A percentile compares a stretch with the other conserved stretches of the same genome.
phyloP scores from a whole-genome alignment of 2,329 filamentous ascomycete species.

The Ophiostoma perfectum region DNA sequence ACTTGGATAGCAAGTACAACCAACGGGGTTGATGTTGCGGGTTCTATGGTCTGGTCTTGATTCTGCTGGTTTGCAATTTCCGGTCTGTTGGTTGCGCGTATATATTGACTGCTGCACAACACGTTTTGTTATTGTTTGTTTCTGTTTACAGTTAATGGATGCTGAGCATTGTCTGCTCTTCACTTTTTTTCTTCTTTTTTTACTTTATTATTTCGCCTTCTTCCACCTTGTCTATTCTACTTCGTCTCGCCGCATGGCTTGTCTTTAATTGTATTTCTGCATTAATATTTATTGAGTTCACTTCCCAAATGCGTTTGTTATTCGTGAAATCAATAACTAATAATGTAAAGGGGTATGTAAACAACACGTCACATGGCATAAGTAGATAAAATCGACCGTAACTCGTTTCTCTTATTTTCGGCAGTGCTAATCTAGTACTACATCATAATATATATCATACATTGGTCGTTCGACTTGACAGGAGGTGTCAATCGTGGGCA shows the following conservation, averaged over 20 bases:
- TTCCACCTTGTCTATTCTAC: neutral
- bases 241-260: neutral
- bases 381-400: conserved; percentile 5
- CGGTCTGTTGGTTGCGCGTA: neutral
- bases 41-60: neutral
- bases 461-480: neutral
- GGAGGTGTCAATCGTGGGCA: neutral
- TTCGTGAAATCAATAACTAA: neutral
- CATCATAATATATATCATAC: conserved; percentile 16
- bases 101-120: too few relatives aligned
- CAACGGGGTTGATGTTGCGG: too few relatives aligned
- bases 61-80: neutral
- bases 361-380: neutral
- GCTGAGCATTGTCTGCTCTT: conserved; percentile 1
- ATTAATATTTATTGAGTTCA: neutral
- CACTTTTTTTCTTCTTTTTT: neutral
- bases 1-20: neutral
- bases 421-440: conserved; percentile 17
- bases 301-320: neutral
- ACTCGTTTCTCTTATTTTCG: conserved; percentile 18
- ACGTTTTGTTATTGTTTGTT: neutral
- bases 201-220: too few relatives aligned
- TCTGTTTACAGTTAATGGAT: neutral
- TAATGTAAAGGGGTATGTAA: too few relatives aligned
- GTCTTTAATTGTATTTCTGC: neutral